Base-by-base conservation (phyloP, 768 basidiomycete species). In the Pleurotus sapidus region DNA sequence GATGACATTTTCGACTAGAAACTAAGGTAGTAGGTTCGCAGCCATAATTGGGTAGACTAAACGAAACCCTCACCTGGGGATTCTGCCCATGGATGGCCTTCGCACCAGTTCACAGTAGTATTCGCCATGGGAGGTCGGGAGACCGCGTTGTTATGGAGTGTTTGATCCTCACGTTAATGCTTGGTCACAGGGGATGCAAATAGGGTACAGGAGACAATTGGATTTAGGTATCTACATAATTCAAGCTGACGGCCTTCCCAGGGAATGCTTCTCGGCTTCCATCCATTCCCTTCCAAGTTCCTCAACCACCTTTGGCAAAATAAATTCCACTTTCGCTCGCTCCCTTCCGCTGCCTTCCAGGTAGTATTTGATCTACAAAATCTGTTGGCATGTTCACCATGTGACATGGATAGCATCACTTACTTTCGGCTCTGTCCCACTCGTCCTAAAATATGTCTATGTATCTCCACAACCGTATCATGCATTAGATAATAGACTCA, bases 61-160 rank as follows among this genome's bases (percentile, higher is more conserved):
- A 30, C 42, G 15, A 18, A 40, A 12, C 12, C 43, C 66, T 53
- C 67, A 95, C 95, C 82, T 98, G 95, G 9, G 95, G 95, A 73
- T 98, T 98, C 65, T 94, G 91, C 50, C 96, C 96, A 67, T 98
- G 96, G 64, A 98, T 89, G n/a, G 93, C 84, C 45, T 78, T 77
- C 18, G 95, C 93, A 23, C 61, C 61, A n/a, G 57, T 57, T 8
- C n/a, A 62, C 55, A 12, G 61, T 66, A 11, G 65, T 66, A 43
- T 66, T 66, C 24, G 65, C 63, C 63, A 64, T 66, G 49, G 25
- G 50, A 37, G 20, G n/a, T 18, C 18, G 48, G 24, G 20, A 45
- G 30, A 34, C 30, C 20, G 42, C 20, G 42, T 45, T 45, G 42
- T 45, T 45, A 15, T 45, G 7, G n/a, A 45, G n/a, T 45, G 42